Percentiles rank a stretch among this genome's conserved stretches.
phyloP scores from a whole-genome alignment of 2,329 filamentous ascomycete species.

The Chlorencoelia australis region DNA sequence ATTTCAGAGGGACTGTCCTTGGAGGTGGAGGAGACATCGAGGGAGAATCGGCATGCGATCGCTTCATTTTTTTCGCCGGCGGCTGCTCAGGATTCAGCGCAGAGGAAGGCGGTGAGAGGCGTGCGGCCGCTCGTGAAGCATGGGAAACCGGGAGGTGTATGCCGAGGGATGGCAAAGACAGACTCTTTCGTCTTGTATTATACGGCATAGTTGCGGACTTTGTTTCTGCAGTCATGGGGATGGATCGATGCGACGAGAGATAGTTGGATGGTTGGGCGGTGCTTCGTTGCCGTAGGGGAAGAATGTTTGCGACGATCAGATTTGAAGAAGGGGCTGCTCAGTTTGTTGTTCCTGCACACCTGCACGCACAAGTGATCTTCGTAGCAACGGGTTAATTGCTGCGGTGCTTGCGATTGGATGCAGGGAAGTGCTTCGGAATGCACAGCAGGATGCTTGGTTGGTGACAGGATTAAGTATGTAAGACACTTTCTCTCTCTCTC shows the following conservation, averaged over 20 bases:
- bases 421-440: constrained; percentile 21
- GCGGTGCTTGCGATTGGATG: constrained; percentile 15
- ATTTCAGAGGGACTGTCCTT: constrained; percentile 32
- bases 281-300: constrained; percentile 1
- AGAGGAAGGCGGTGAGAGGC: constrained; percentile 28
- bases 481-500: too few species aligned
- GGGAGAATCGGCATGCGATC: constrained; percentile 52
- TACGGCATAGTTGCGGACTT: constrained; percentile 60
- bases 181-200: constrained; percentile 92
- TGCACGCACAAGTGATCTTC: constrained; percentile 25
- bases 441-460: too few species aligned
- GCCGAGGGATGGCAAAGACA: constrained; percentile 85
- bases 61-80: constrained; percentile 63
- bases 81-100: constrained; percentile 26
- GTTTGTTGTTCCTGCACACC: constrained; percentile 25
- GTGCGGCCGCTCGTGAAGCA: constrained; percentile 43
- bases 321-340: constrained; percentile 10
- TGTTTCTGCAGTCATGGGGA: constrained; percentile 10
- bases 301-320: constrained; percentile 18
- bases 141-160: constrained; percentile 71
- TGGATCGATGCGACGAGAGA: constrained; percentile 1
- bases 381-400: constrained; percentile 18
- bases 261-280: constrained; percentile 4
- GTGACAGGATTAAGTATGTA: too few species aligned
- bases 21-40: constrained; percentile 36